Conservation (phyloP, 768 basidiomycete genomes). For the Exidia glandulosa region DNA sequence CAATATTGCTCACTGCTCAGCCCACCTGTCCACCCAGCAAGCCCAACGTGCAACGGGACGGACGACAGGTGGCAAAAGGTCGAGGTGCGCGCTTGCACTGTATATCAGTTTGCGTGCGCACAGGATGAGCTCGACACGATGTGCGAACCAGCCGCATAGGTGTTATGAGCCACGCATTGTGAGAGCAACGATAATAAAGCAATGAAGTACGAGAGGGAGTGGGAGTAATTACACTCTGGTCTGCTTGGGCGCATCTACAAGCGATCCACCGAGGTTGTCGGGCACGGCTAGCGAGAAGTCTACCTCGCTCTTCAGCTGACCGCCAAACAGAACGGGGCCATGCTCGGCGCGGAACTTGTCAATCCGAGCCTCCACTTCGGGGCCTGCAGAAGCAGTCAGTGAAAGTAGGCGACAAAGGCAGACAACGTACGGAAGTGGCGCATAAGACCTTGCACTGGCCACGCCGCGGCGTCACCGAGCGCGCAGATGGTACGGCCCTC, state of each 20-base stretch:
- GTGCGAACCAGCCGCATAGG: too few relatives aligned
- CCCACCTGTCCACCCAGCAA: too few relatives aligned
- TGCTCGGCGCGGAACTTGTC: slow-evolving; percentile 60
- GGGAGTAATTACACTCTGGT: neutral
- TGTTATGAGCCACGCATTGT: too few relatives aligned
- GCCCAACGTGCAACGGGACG: too few relatives aligned
- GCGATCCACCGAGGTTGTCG: slow-evolving; percentile 53
- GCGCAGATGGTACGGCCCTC: slow-evolving; percentile 97
- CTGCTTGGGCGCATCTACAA: slow-evolving; percentile 3
- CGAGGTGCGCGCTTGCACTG: too few relatives aligned
- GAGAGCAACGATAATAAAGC: too few relatives aligned
- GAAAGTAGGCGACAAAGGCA: neutral
- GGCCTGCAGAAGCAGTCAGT: slow-evolving; percentile 27
- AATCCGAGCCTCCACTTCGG: slow-evolving; percentile 85
- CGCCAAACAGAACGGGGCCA: slow-evolving; percentile 84
- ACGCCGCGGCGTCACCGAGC: slow-evolving; percentile 92
- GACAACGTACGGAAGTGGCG: slow-evolving; percentile 70
- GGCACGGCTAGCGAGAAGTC: slow-evolving; percentile 61
- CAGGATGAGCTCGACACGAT: too few relatives aligned
- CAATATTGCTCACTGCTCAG: too few relatives aligned
- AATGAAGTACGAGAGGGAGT: too few relatives aligned
- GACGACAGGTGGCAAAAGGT: too few relatives aligned
- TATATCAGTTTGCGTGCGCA: too few relatives aligned
- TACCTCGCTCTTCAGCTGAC: slow-evolving; percentile 54
- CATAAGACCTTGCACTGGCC: slow-evolving; percentile 98